phyloP scores from a whole-genome alignment of 805 yeast species.

The Suhomyces kilbournensis region DNA sequence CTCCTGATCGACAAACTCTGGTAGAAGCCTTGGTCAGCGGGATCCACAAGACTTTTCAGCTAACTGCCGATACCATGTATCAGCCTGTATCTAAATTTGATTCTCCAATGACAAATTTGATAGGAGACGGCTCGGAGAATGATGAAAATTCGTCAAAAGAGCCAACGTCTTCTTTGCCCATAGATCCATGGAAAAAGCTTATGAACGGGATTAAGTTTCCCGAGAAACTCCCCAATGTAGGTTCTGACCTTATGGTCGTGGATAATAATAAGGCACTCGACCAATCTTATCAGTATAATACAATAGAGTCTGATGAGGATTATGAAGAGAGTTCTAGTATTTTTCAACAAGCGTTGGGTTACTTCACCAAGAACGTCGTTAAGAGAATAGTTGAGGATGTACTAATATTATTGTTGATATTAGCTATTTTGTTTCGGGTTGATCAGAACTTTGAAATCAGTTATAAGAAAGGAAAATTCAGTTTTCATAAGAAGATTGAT shows the following conservation, averaged over 20 bases:
- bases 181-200: conserved; percentile 15
- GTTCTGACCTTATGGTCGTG: conserved; percentile 8
- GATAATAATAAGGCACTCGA: not conserved
- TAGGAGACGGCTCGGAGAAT: conserved; percentile 21
- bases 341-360: not conserved
- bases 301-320: not conserved
- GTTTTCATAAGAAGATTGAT: not conserved
- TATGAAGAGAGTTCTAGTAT: not conserved
- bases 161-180: not conserved
- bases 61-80: conserved; percentile 29
- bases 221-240: conserved; percentile 4
- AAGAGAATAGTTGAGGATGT: conserved; percentile 48
- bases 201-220: conserved; percentile 39
- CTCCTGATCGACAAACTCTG: conserved; percentile 11
- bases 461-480: not conserved
- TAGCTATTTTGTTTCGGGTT: not conserved
- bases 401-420: conserved; percentile 34
- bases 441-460: not conserved
- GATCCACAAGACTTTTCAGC: conserved; percentile 30
- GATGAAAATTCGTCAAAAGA: not conserved
- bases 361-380: conserved; percentile 4
- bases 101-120: conserved; percentile 14
- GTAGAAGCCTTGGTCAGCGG: conserved; percentile 34
- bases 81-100: conserved; percentile 35
- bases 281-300: not conserved